Evolutionary conservation across 306 rosid species (phyloP).

Genomic region (Cucurbita ficifolia): DNA sequence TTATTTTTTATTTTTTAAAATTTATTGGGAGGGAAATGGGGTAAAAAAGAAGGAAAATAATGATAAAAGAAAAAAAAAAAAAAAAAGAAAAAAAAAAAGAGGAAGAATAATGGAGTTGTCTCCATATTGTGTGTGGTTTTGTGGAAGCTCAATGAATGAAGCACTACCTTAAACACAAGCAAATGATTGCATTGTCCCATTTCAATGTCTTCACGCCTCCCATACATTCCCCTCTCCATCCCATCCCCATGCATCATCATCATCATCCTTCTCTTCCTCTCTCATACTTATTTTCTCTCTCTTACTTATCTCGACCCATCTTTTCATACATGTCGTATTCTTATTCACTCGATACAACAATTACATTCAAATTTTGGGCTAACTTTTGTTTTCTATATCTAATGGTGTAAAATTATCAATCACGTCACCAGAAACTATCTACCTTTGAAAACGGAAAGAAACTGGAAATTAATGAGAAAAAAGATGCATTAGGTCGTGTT

Average conservation of each 20-base stretch:
- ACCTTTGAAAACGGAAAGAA: too few relatives aligned
- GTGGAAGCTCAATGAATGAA: slow-evolving; percentile 2
- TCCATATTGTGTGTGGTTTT: neutral
- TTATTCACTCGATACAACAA: too few relatives aligned
- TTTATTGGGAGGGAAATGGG: neutral
- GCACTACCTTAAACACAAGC: slow-evolving; percentile 9
- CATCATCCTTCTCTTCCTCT: neutral
- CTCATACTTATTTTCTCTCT: neutral
- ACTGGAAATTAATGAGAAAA: too few relatives aligned
- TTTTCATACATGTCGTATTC: too few relatives aligned
- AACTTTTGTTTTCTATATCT: too few relatives aligned
- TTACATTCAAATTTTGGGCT: too few relatives aligned
- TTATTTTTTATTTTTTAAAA: too few relatives aligned
- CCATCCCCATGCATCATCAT: neutral
- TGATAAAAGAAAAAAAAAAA: neutral
- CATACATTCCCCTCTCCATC: neutral
- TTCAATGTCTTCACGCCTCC: slow-evolving; percentile 6
- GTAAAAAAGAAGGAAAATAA: neutral
- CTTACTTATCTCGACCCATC: neutral
- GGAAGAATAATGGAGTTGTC: neutral
- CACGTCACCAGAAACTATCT: too few relatives aligned
- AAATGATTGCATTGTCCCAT: slow-evolving; percentile 8
- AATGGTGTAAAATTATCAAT: too few relatives aligned
- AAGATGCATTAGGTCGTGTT: too few relatives aligned
- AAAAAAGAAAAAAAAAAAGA: neutral